Evolutionary conservation across 2,329 filamentous ascomycete species (phyloP).

Genomic region (Neopestalotiopsis clavispora): DNA sequence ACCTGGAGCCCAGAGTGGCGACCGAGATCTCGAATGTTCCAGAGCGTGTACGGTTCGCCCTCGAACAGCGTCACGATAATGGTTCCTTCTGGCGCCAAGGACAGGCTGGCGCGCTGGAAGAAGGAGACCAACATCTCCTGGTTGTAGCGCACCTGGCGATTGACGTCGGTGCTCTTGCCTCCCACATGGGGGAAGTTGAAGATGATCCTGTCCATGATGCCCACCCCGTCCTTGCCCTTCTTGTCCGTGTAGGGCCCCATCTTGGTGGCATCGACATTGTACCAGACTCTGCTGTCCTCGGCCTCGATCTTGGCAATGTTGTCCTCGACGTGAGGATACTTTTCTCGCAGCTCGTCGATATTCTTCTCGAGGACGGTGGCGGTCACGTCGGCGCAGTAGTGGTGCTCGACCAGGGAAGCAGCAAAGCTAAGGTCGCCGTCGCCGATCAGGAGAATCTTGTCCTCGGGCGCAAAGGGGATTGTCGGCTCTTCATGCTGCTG

Average conservation of each 20-base stretch:
- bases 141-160: conserved; percentile 91
- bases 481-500: conserved; percentile 48
- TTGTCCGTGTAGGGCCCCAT: conserved; percentile 56
- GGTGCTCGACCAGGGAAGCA: conserved; percentile 66
- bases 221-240: conserved; percentile 33
- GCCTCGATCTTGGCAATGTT: conserved; percentile 60
- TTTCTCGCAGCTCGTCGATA: conserved; percentile 63
- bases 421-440: conserved; percentile 85
- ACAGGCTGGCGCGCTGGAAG: conserved; percentile 59
- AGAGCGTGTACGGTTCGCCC: conserved; percentile 90
- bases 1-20: conserved; percentile 77
- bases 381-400: conserved; percentile 69
- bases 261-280: conserved; percentile 71
- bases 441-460: conserved; percentile 76
- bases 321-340: conserved; percentile 73
- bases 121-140: conserved; percentile 77
- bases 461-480: conserved; percentile 70
- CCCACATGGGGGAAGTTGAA: conserved; percentile 99
- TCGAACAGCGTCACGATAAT: conserved; percentile 91
- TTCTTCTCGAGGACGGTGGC: conserved; percentile 71
- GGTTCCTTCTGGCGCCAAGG: conserved; percentile 60
- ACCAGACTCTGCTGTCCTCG: conserved; percentile 55
- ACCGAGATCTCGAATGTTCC: conserved; percentile 90
- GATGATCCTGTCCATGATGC: conserved; percentile 74
- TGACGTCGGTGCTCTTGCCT: conserved; percentile 89